Evolutionary conservation across 345 rosid species (phyloP), one percentile per base, ranked within the genome.

Genomic region (Carallia brachiata): DNA sequence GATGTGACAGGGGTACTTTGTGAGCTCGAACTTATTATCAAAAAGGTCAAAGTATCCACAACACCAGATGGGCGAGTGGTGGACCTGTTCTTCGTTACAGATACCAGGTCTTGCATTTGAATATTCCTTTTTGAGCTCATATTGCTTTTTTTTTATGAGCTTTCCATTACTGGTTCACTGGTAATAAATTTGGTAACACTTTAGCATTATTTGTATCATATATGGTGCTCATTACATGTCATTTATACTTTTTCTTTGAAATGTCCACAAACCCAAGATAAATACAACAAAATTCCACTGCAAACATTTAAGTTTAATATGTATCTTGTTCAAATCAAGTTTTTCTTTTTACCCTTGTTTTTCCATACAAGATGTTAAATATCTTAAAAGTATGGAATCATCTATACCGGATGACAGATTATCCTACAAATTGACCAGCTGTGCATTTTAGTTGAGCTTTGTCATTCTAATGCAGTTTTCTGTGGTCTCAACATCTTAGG

Each of bases 61-160:
- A 94, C 97, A 3, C 97, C 98, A 52, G 97, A 95, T 76, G 99
- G 90, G 59, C 90, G 75, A 72, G 97, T 95, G 67, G 83, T 95
- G 90, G 99, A 89, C 87, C 84, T 95, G 50, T 92, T 95, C 89
- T 95, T 95, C 71, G 50, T 95, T 66, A 92, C 97, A n/a, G 99
- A 95, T 76, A 84, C 89, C 74, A 92, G 99, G 99, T 94, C 76
- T 74, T 15, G 44, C 68, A 66, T 71, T 59, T 27, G 15, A 19
- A 56, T 10, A 27, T 56, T 56, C 60, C 60, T 70, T 19, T 28
- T 54, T 18, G 5, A 10, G 27, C 62, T 17, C 15, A 16, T 12
- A 31, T 6, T 10, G 15, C 15, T 56, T 10, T 7, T 56, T 23
- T 23, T 23, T 23, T 23, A 16, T 13, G 16, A 27, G 6, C 60